Evolutionary conservation across 805 yeast species (phyloP), one percentile per base, ranked within the genome.

Genomic region (Teunomyces stri): DNA sequence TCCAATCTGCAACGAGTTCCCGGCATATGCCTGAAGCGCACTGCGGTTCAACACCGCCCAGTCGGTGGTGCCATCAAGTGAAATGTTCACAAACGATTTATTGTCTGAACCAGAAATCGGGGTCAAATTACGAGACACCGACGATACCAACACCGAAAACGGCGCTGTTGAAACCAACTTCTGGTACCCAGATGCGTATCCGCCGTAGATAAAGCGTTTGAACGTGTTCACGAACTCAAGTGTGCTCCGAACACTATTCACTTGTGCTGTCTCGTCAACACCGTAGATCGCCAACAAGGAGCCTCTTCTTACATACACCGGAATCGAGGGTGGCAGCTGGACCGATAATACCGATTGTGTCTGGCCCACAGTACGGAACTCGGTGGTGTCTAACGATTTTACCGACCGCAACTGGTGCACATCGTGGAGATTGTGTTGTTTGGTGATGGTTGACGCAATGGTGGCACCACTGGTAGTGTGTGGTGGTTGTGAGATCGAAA

Each of bases 271-370:
- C 5, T n/a, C 52, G 12, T 44, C 47, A 21, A 55, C 50, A 0
- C 74, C 74, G 50, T 72, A 78, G 1, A 82, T 60, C 2, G 83
- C 68, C 43, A 83, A 61, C 27, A 84, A 57, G 0, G 85, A 70
- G 2, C 81, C 78, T 34, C 72, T 67, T 35, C 75, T 69, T 10
- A 81, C 62, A 50, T 69, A 67, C 1, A 81, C 61, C 0, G 87
- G 86, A 1, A 79, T 64, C 0, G 87, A 81, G 0, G 88, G 82
- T 1, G 84, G 82, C n/a, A 79, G 58, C 0, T 72, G 64, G n/a
- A 81, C 59, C 5, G 78, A 68, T 18, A 81, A 61, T 0, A 80
- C 68, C 0, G 81, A 66, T 18, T 78, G 74, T 2, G 82, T 77
- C 4, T 60, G 63, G 5, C 83, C 84, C 46, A 81, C 54, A 0